Percentiles rank a stretch among this genome's conserved stretches.
These are phyloP conservation scores for Fusarium sp. DNA, from an alignment of 2,329 filamentous ascomycete species.

Conservation along the genomic window DNA sequence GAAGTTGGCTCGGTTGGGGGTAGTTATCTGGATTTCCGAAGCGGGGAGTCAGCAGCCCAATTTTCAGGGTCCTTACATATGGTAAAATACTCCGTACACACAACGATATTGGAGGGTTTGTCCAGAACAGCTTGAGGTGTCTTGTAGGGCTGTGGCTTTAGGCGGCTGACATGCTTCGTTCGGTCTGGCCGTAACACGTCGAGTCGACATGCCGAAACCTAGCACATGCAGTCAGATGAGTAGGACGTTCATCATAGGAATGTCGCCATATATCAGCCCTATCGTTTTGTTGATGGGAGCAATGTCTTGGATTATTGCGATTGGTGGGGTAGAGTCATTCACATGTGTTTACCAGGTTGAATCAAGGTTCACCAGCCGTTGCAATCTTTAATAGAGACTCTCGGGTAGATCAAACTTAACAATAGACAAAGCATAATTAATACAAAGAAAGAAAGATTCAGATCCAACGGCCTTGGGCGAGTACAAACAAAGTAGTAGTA, in stretches of 20 bases:
- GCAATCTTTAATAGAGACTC: neutral
- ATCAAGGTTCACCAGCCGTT: neutral
- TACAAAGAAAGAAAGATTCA: neutral
- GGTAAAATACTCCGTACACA: neutral
- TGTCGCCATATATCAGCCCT: constrained; percentile 16
- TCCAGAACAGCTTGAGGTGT: neutral
- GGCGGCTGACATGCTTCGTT: constrained; percentile 38
- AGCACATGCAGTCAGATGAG: constrained; percentile 38
- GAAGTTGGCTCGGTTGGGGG: constrained; percentile 10
- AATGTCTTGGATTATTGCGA: constrained; percentile 13
- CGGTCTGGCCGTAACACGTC: constrained; percentile 26
- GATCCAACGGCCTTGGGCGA: neutral
- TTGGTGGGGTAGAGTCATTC: neutral
- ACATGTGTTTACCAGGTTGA: neutral
- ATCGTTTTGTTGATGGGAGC: neutral
- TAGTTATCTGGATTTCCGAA: neutral
- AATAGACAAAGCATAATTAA: neutral
- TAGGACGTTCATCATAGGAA: constrained; percentile 3
- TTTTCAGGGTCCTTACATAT: constrained; percentile 1
- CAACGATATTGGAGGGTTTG: neutral
- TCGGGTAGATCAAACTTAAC: neutral
- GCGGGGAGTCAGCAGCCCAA: constrained; percentile 1
- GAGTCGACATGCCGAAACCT: neutral
- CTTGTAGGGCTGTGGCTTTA: constrained; percentile 31
- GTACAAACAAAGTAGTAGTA: neutral